Evolutionary conservation across 2,329 filamentous ascomycete species (phyloP).

Genomic region (Dactylellina cionopaga): DNA sequence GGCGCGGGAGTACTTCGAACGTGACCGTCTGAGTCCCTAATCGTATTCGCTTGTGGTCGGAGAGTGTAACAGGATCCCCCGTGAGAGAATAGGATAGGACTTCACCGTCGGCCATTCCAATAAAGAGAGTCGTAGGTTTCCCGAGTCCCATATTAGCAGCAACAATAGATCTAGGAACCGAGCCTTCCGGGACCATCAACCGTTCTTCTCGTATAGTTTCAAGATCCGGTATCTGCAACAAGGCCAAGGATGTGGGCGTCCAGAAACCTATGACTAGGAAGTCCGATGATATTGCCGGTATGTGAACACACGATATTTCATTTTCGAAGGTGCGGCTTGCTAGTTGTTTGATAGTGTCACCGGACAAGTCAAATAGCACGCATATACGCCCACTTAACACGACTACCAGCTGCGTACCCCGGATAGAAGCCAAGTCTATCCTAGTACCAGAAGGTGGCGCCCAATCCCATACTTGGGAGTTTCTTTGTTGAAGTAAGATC

Average conservation of each 20-base stretch:
- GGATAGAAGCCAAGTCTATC: constrained; percentile 39
- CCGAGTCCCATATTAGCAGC: constrained; percentile 77
- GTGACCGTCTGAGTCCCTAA: constrained; percentile 85
- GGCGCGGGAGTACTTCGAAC: constrained; percentile 79
- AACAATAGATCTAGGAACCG: constrained; percentile 81
- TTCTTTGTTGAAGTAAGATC: constrained; percentile 67
- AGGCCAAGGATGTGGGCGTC: constrained; percentile 79
- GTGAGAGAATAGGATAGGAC: constrained; percentile 85
- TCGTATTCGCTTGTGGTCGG: constrained; percentile 80
- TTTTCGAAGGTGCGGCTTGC: constrained; percentile 71
- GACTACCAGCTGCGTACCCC: constrained; percentile 1
- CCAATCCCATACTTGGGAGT: constrained; percentile 72
- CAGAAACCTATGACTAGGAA: constrained; percentile 88
- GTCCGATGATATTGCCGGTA: constrained; percentile 71
- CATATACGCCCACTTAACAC: constrained; percentile 30
- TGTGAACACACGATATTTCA: constrained; percentile 83
- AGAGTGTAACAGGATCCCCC: constrained; percentile 69
- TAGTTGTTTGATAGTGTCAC: constrained; percentile 66
- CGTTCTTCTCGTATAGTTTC: constrained; percentile 72
- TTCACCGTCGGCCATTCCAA: constrained; percentile 91
- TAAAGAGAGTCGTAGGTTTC: constrained; percentile 79
- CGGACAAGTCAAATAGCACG: constrained; percentile 30
- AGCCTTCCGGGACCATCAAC: constrained; percentile 70
- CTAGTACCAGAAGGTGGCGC: constrained; percentile 62
- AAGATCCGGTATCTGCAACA: constrained; percentile 76